Conservation (phyloP, 768 basidiomycete species). For the Mycena vitilis region DNA sequence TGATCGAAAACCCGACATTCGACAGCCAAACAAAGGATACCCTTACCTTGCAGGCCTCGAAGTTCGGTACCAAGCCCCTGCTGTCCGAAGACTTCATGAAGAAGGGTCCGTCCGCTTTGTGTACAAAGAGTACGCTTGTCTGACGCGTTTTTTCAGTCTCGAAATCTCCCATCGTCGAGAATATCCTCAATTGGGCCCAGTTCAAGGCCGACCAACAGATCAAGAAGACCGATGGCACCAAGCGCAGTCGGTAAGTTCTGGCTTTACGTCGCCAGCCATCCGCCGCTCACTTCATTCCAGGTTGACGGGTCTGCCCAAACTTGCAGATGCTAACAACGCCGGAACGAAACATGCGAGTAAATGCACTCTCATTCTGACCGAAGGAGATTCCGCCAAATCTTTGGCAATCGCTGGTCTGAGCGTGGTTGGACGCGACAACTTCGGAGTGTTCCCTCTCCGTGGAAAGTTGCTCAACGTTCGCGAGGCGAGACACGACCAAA, state of each 20-base stretch:
- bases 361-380: constrained; percentile 96
- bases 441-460: constrained; percentile 97
- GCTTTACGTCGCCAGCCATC: background rate
- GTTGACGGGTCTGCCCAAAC: constrained; percentile 90
- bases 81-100: constrained; percentile 95
- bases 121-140: background rate
- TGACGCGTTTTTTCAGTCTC: constrained; percentile 61
- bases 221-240: constrained; percentile 95
- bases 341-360: constrained; percentile 83
- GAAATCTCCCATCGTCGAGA: constrained; percentile 91
- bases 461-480: constrained; percentile 98
- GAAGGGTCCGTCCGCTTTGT: constrained; percentile 71
- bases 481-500: constrained; percentile 94
- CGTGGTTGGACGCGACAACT: constrained; percentile 96
- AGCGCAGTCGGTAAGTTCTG: constrained; percentile 78
- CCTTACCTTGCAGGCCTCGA: constrained; percentile 84
- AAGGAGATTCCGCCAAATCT: constrained; percentile 99
- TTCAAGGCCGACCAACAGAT: constrained; percentile 96
- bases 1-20: constrained; percentile 98
- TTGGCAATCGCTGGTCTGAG: constrained; percentile 94
- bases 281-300: constrained; percentile 51
- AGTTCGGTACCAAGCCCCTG: constrained; percentile 90
- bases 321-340: constrained; percentile 97
- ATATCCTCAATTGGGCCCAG: constrained; percentile 95
- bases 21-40: constrained; percentile 99